Evolutionary conservation across 2,329 filamentous ascomycete genomes (phyloP).

Genomic region (Alternaria sp.): DNA sequence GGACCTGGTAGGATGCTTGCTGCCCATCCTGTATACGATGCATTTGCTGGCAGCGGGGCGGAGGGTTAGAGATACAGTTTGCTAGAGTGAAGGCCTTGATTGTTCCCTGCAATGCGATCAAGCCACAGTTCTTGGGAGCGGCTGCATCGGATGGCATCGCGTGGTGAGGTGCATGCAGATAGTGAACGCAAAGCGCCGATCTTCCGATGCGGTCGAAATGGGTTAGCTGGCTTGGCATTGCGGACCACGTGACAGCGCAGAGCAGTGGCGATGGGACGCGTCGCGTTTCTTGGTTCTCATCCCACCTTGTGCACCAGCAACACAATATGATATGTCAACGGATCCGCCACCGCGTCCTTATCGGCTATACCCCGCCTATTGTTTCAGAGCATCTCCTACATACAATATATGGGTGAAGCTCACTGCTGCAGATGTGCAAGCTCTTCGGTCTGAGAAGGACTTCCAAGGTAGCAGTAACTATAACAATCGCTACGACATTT

Average conservation of each 20-base stretch:
- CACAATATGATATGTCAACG: conserved; percentile 42
- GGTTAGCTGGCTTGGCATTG: neutral
- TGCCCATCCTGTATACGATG: conserved; percentile 12
- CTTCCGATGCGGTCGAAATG: conserved; percentile 14
- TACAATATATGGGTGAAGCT: conserved; percentile 69
- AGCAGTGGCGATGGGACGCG: conserved; percentile 6
- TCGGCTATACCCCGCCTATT: conserved; percentile 63
- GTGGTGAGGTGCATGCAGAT: conserved; percentile 21
- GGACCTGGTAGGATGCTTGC: conserved; percentile 17
- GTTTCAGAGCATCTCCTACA: conserved; percentile 66
- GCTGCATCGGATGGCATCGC: conserved; percentile 34
- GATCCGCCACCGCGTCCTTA: conserved; percentile 29
- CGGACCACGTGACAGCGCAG: conserved; percentile 13
- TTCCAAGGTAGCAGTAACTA: conserved; percentile 57
- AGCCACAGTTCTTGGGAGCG: conserved; percentile 26
- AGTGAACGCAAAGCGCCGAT: conserved; percentile 27
- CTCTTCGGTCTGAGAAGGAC: conserved; percentile 54
- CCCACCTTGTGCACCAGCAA: conserved; percentile 19
- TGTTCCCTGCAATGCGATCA: conserved; percentile 22
- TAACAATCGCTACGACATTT: neutral
- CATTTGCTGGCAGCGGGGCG: conserved; percentile 21
- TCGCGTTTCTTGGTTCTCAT: conserved; percentile 23
- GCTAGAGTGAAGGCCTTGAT: conserved; percentile 30
- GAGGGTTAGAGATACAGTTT: conserved; percentile 10
- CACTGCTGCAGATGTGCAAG: conserved; percentile 62